Evolutionary conservation across 2,329 filamentous ascomycete genomes (phyloP), one percentile per base, ranked within the genome.

Genomic region (Colletotrichum sp.): DNA sequence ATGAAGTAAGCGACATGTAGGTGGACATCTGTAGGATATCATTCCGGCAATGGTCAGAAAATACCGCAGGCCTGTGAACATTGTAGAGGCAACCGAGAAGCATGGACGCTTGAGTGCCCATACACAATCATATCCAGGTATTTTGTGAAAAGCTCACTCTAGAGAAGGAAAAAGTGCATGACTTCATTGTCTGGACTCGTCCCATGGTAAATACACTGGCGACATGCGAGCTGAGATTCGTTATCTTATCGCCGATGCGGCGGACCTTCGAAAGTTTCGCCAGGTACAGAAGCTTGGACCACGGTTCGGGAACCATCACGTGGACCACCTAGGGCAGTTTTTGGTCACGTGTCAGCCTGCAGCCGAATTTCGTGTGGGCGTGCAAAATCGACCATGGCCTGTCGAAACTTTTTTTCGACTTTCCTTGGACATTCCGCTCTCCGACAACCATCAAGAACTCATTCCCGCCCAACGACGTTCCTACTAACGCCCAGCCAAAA

Each of bases 401-500:
- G 4, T 28, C 59, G 30, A 71, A 70, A 74, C 7, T 52, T 68
- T 61, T 26, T 77, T 43, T 65, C 15, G n/a, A 7, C 18, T 18
- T 34, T 6, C 3, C 1, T 30, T 48, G n/a, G 36, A 10, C 26
- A 30, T 57, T 26, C 24, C 55, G 24, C 9, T 39, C 60, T 48
- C 48, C 65, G 69, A 71, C 72, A 63, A 24, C 36, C 55, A 68
- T 66, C 66, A 67, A 28, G 63, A 60, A 60, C 61, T 63, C 39
- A 63, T 69, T 67, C 67, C 71, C 70, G 48, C 43, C 67, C 68
- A 75, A 66, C 67, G 71, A 68, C 72, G 72, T 57, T 73, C 64
- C 59, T 77, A 78, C 72, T 77, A 77, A 74, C 76, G 61, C 71
- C 59, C 52, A 73, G 80, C 77, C 90, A 91, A 87, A 87, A 95